phyloP scores from a whole-genome alignment of 495 filamentous ascomycete genomes.

The Terfezia claveryi region DNA sequence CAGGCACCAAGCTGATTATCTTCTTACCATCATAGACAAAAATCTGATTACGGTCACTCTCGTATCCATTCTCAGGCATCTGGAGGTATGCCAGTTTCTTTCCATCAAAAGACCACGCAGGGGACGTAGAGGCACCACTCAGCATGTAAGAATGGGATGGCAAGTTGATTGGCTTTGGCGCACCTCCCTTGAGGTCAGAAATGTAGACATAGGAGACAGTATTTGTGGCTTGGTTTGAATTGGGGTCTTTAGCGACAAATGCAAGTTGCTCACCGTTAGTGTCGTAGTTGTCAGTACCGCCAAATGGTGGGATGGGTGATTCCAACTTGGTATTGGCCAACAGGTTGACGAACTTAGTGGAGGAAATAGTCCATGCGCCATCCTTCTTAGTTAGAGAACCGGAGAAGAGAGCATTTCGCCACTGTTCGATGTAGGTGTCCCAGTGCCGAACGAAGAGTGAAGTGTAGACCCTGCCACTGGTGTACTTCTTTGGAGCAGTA shows the following conservation, averaged over 20 bases:
- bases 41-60: constrained; percentile 68
- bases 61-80: constrained; percentile 64
- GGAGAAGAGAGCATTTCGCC: constrained; percentile 52
- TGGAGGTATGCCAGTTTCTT: constrained; percentile 54
- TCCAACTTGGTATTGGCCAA: constrained; percentile 35
- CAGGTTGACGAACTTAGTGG: constrained; percentile 31
- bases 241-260: constrained; percentile 71
- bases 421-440: constrained; percentile 48
- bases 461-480: constrained; percentile 43
- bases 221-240: constrained; percentile 51
- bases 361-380: constrained; percentile 24
- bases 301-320: constrained; percentile 38
- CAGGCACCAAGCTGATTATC: constrained; percentile 26
- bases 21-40: constrained; percentile 21
- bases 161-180: constrained; percentile 22
- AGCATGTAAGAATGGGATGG: constrained; percentile 27
- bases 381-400: constrained; percentile 33
- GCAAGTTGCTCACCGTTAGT: constrained; percentile 36
- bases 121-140: constrained; percentile 52
- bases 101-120: constrained; percentile 55
- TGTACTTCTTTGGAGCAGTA: constrained; percentile 30
- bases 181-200: constrained; percentile 28
- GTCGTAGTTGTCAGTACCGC: constrained; percentile 33
- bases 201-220: constrained; percentile 64
- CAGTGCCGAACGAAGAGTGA: constrained; percentile 56